Conservation (phyloP, 306 rosid species). For the Medicago arabica region DNA sequence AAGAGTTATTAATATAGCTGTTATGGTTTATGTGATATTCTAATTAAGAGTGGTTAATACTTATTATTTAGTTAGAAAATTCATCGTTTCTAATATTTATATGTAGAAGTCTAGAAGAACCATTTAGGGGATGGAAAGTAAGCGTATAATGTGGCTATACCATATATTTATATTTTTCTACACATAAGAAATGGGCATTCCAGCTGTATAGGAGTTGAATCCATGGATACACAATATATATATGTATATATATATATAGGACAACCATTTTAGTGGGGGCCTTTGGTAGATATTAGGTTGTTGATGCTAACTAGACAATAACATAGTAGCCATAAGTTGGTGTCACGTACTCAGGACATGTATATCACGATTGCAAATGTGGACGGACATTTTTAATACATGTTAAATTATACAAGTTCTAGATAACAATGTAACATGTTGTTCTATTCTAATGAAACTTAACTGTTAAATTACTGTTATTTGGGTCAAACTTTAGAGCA, state of each 20-base stretch:
- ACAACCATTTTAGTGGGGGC: slow-evolving; percentile 22
- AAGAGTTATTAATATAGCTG: neutral
- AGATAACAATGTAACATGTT: neutral
- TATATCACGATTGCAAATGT: neutral
- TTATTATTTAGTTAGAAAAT: neutral
- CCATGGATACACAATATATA: neutral
- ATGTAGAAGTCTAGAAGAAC: too few species aligned
- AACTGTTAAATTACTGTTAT: neutral
- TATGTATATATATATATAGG: neutral
- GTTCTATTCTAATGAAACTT: neutral
- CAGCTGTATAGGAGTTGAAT: slow-evolving; percentile 40
- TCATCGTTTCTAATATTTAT: neutral
- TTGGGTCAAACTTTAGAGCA: neutral
- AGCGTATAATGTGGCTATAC: neutral
- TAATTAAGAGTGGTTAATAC: neutral
- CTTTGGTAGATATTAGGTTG: neutral
- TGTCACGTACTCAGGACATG: slow-evolving; percentile 28
- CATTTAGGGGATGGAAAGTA: neutral
- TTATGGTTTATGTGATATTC: neutral
- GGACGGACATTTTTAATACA: neutral
- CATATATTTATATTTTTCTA: neutral
- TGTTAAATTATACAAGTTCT: neutral
- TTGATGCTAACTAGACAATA: neutral
- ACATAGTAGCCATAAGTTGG: slow-evolving; percentile 18
- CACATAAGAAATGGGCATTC: neutral